Evolutionary conservation across 2,329 filamentous ascomycete genomes (phyloP), one percentile per base, ranked within the genome.

Genomic region (Colletotrichum sp.): DNA sequence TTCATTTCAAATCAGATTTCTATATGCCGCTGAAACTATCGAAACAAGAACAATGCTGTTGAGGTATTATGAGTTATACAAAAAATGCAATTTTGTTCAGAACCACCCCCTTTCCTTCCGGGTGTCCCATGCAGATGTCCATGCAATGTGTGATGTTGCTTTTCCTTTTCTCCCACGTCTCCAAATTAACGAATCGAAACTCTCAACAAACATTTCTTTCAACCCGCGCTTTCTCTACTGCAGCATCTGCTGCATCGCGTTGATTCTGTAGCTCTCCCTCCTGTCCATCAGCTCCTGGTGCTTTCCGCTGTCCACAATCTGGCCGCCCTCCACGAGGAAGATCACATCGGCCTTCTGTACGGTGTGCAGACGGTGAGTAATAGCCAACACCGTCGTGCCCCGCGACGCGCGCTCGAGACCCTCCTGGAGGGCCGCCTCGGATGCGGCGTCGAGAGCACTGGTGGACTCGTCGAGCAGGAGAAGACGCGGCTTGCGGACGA

Each of bases 401-500:
- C 85, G 86, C 4, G 88, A 87, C 0, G 88, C 90, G 75, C 85
- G 87, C 83, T 94, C 92, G 59, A 95, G 85, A 0, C 92, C 93
- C 30, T 93, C 89, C 71, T 95, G 90, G 28, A 98, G 89, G 12
- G 93, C 84, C 8, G 88, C 87, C 67, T 95, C 93, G 66, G 91
- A 93, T 80, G 93, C 92, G 0, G 91, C 90, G 80, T 98, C 95
- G 4, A 98, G 88, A 5, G 93, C 94, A 57, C 92, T 94, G 0
- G 95, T 98, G 34, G 94, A 94, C 86, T 98, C 95, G 80, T 98
- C 95, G 1, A 98, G 88, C 52, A 98, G 90, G 21, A 98, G 84
- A 2, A 98, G 88, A 63, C 93, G 89, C 0, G 95, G 95, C 77
- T 91, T 89, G 0, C 95, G 90, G 4, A 96, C 89, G 4, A 96